These are phyloP conservation scores for Terana coerulea DNA, from an alignment of 768 basidiomycete genomes.

Conservation along the genomic window DNA sequence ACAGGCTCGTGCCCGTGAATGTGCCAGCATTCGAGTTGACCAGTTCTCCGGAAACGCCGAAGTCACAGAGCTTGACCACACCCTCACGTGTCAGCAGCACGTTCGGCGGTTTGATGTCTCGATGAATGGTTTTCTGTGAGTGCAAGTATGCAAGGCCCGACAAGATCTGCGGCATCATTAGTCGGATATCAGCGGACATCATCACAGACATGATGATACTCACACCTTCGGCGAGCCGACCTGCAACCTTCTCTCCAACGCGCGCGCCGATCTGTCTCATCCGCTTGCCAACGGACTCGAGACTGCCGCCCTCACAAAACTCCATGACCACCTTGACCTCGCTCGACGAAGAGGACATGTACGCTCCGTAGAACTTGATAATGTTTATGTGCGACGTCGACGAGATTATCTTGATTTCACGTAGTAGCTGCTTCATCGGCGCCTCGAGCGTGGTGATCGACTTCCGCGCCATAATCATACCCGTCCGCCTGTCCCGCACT, in stretches of 20 bases:
- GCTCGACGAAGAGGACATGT: slow-evolving; percentile 78
- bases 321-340: slow-evolving; percentile 98
- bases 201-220: slow-evolving; percentile 25
- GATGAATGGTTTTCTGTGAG: slow-evolving; percentile 86
- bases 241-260: slow-evolving; percentile 85
- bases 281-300: slow-evolving; percentile 85
- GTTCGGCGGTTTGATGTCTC: slow-evolving; percentile 94
- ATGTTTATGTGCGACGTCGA: slow-evolving; percentile 84
- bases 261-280: slow-evolving; percentile 75
- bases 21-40: slow-evolving; percentile 90
- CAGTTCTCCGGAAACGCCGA: slow-evolving; percentile 96
- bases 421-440: slow-evolving; percentile 86
- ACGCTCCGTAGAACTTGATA: slow-evolving; percentile 89
- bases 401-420: slow-evolving; percentile 89
- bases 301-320: slow-evolving; percentile 78
- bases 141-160: slow-evolving; percentile 95
- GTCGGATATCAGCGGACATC: slow-evolving; percentile 12
- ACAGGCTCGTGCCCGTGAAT: slow-evolving; percentile 96
- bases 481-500: slow-evolving; percentile 79
- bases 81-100: slow-evolving; percentile 88
- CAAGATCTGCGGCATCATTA: slow-evolving; percentile 50
- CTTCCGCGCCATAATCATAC: slow-evolving; percentile 87
- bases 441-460: slow-evolving; percentile 89
- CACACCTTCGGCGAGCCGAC: slow-evolving; percentile 91
- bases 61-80: slow-evolving; percentile 89